Percentiles rank a stretch among this genome's conserved stretches.
Conservation (phyloP, 805 yeast species). For the Metahyphopichia silvanorum region DNA sequence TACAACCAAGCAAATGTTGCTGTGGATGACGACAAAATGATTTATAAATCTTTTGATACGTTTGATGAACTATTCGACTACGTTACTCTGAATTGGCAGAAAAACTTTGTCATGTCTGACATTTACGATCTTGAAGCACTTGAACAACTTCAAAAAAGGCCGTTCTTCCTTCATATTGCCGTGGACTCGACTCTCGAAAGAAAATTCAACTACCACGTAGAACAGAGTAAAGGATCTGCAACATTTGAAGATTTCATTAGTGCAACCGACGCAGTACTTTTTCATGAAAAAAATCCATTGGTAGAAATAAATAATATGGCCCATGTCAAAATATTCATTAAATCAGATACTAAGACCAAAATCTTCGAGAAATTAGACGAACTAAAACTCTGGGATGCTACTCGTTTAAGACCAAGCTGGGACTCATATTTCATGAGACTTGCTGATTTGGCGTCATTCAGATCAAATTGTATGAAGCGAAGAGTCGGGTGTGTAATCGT, state of each 20-base stretch:
- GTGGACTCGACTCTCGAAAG: slow-evolving; percentile 67
- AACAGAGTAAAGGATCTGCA: slow-evolving; percentile 5
- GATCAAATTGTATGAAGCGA: slow-evolving; percentile 96
- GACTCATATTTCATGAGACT: slow-evolving; percentile 92
- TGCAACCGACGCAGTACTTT: slow-evolving; percentile 28
- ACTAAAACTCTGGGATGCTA: slow-evolving; percentile 28
- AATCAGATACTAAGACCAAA: slow-evolving; percentile 31
- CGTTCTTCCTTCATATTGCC: slow-evolving; percentile 78
- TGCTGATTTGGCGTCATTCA: slow-evolving; percentile 87
- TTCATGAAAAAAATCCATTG: slow-evolving; percentile 47
- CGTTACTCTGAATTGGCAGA: slow-evolving; percentile 66
- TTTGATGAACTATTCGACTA: slow-evolving; percentile 49
- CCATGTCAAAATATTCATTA: slow-evolving; percentile 37
- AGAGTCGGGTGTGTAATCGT: slow-evolving; percentile 96
- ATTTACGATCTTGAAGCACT: slow-evolving; percentile 43
- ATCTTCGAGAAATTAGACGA: slow-evolving; percentile 38
- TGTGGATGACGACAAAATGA: slow-evolving; percentile 10
- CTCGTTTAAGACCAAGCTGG: slow-evolving; percentile 87
- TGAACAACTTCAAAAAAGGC: slow-evolving; percentile 56
- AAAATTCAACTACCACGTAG: slow-evolving; percentile 36
- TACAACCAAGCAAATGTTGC: slow-evolving; percentile 8
- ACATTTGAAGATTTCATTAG: slow-evolving; percentile 35
- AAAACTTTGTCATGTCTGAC: slow-evolving; percentile 56
- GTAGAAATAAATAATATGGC: slow-evolving; percentile 61
- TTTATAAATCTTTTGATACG: slow-evolving; percentile 28